These are phyloP conservation scores for Clarireedia paspali DNA, from an alignment of 2,329 filamentous ascomycete genomes.

Conservation along the genomic window DNA sequence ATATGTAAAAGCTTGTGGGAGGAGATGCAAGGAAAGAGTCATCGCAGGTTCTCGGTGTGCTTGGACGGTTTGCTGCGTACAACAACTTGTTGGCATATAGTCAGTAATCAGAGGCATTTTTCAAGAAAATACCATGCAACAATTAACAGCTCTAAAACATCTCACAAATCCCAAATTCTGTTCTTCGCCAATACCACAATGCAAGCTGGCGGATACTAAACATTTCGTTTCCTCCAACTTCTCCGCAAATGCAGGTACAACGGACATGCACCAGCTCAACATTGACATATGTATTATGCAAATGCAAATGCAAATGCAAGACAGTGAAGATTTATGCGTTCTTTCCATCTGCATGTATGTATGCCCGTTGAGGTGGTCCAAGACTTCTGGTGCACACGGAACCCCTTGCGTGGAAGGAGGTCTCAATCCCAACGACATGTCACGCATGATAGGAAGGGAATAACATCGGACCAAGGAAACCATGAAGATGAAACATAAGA, in stretches of 20 bases:
- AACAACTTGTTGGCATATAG: too few relatives aligned
- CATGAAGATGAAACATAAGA: too few relatives aligned
- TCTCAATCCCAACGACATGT: neutral
- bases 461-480: too few relatives aligned
- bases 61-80: too few relatives aligned
- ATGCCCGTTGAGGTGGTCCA: neutral
- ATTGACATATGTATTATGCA: neutral
- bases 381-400: neutral
- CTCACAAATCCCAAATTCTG: neutral
- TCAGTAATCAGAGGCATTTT: too few relatives aligned
- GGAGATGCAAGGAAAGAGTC: too few relatives aligned
- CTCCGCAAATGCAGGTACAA: conserved; percentile 4
- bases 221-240: neutral
- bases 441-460: too few relatives aligned
- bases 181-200: too few relatives aligned
- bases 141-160: neutral
- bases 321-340: neutral
- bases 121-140: too few relatives aligned
- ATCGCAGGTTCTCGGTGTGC: too few relatives aligned
- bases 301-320: neutral
- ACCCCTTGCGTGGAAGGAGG: neutral
- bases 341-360: neutral
- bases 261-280: neutral
- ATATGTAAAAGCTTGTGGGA: too few relatives aligned
- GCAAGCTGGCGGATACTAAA: neutral